phyloP scores from a whole-genome alignment of 1,284 basidiomycete genomes.

The Moniliophthora roreri region DNA sequence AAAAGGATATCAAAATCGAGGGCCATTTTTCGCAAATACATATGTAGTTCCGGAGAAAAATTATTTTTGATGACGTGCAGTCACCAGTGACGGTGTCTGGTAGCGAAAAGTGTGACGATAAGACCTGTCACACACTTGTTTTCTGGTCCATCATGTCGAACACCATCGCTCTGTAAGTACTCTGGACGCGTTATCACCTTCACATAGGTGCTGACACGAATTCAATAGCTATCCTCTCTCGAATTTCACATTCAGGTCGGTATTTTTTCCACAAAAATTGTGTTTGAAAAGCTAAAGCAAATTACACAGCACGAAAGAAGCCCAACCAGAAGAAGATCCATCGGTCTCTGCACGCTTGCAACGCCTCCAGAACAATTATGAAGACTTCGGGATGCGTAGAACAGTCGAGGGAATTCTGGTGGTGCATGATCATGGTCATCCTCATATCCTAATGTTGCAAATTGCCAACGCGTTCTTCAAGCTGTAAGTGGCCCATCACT shows the following conservation, averaged over 20 bases:
- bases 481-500: constrained; percentile 59
- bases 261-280: neutral
- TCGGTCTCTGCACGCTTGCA: constrained; percentile 89
- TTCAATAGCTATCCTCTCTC: constrained; percentile 73
- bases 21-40: too few species aligned
- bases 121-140: neutral
- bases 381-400: constrained; percentile 91
- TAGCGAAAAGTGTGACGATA: neutral
- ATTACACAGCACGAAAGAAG: constrained; percentile 76
- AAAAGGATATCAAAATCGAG: too few species aligned
- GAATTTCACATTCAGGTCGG: constrained; percentile 81
- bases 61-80: too few species aligned
- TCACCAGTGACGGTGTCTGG: neutral
- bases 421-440: constrained; percentile 92
- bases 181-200: neutral
- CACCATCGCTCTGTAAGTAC: constrained; percentile 69
- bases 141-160: constrained; percentile 55
- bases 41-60: too few species aligned
- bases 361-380: constrained; percentile 93
- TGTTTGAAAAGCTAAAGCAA: neutral
- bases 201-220: neutral
- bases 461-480: constrained; percentile 99
- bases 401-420: constrained; percentile 97
- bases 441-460: constrained; percentile 96
- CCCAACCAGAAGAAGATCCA: constrained; percentile 95